Evolutionary conservation across 2,329 filamentous ascomycete genomes (phyloP).

Genomic region (Fusarium temperatum): DNA sequence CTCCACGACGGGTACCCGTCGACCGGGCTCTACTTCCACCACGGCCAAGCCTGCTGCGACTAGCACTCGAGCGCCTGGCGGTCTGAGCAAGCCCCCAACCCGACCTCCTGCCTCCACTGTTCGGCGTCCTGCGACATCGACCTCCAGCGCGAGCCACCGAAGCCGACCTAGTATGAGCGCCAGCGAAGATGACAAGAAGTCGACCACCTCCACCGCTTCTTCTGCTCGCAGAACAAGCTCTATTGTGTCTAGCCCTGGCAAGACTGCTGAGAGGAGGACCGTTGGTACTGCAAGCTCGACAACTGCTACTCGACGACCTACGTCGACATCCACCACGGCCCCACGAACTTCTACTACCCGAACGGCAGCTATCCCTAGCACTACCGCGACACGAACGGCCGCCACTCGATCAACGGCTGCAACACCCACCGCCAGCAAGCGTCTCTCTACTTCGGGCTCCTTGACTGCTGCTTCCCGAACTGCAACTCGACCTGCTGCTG

Average conservation of each 20-base stretch:
- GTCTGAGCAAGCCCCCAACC: conserved; percentile 59
- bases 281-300: conserved; percentile 46
- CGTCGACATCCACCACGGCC: conserved; percentile 45
- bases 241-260: conserved; percentile 52
- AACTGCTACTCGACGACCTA: conserved; percentile 47
- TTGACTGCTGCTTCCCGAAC: conserved; percentile 50
- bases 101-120: conserved; percentile 54
- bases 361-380: conserved; percentile 34
- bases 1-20: conserved; percentile 40
- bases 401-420: conserved; percentile 52
- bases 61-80: conserved; percentile 50
- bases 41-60: conserved; percentile 45
- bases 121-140: conserved; percentile 47
- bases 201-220: conserved; percentile 49
- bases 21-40: conserved; percentile 21
- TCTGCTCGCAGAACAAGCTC: conserved; percentile 56
- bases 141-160: conserved; percentile 54
- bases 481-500: conserved; percentile 52
- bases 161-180: conserved; percentile 59
- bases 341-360: conserved; percentile 48
- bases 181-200: conserved; percentile 61
- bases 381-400: conserved; percentile 33
- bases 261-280: conserved; percentile 48
- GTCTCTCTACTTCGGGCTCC: conserved; percentile 61
- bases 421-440: conserved; percentile 60